phyloP scores from a whole-genome alignment of 208 protist species.

The Leishmania braziliensis region DNA sequence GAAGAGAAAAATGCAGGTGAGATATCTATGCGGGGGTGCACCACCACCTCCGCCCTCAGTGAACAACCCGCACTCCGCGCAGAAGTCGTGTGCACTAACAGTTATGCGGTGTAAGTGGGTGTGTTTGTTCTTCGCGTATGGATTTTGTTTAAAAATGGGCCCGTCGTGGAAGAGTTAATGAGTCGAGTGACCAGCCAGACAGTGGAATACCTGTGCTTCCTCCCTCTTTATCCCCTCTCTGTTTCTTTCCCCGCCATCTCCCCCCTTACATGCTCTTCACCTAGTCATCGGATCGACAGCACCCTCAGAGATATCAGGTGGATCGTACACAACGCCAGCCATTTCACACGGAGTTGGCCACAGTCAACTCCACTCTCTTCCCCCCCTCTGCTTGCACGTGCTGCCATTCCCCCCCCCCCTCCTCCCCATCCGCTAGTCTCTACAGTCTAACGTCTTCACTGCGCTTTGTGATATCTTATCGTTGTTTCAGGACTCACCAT shows the following conservation, averaged over 20 bases:
- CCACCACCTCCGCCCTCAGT: background rate
- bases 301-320: background rate
- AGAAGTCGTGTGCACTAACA: background rate
- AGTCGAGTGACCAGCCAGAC: background rate
- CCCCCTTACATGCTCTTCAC: background rate
- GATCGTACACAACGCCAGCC: background rate
- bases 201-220: background rate
- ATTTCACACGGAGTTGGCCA: background rate
- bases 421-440: background rate
- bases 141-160: background rate
- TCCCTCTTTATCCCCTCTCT: background rate
- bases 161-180: background rate
- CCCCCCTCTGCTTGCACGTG: background rate
- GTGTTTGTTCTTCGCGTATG: background rate
- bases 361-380: background rate
- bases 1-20: background rate
- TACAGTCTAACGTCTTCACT: background rate
- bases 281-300: background rate
- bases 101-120: background rate
- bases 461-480: background rate
- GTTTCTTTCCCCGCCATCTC: background rate
- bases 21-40: background rate
- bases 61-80: background rate
- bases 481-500: constrained; percentile 26
- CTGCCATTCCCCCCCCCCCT: background rate